Evolutionary conservation across 805 yeast genomes (phyloP), one percentile per base, ranked within the genome.

Genomic region (Kodamaea nitidulidarum): DNA sequence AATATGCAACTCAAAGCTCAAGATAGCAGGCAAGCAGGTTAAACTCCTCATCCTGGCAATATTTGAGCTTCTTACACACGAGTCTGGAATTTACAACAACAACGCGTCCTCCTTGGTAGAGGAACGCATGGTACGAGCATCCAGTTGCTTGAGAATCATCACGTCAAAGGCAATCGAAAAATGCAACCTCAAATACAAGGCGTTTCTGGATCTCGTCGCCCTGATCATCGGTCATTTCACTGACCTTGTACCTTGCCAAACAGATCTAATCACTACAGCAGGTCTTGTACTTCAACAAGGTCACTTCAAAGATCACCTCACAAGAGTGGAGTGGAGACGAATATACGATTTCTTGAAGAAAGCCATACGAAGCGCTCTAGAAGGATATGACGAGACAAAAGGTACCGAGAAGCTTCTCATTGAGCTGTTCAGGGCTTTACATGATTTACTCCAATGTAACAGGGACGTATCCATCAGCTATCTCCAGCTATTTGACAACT

Each of bases 291-390:
- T 66, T 15, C 43, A 39, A 7, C 49, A 55, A 35, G 49, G 49
- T 12, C 54, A 49, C 33, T 55, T 67, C 28, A 52, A 47, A 35
- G 63, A 61, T n/a, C 70, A 67, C 42, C 48, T 67, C 17, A 50
- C 53, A 15, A 30, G 28, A 2, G 51, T 47, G 1, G 56, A 51
- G 14, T 68, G 72, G 71, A 16, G 18, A 4, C 42, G 40, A 10
- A 39, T 52, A 15, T 54, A 44, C 41, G 38, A 54, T 8, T 58
- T 63, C 39, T 44, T 63, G 12, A 35, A 55, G 14, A 48, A 47
- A 21, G 44, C 54, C 15, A 44, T 52, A 4, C 36, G 44, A 7
- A 26, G 28, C 21, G 49, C 48, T 27, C 31, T 56, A 10, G 31
- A 42, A 7, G 39, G 36, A 10, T 35, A 34, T 10, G 39, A 40